Conservation (phyloP, 2,329 filamentous ascomycete genomes). For the Xylaria sp. region DNA sequence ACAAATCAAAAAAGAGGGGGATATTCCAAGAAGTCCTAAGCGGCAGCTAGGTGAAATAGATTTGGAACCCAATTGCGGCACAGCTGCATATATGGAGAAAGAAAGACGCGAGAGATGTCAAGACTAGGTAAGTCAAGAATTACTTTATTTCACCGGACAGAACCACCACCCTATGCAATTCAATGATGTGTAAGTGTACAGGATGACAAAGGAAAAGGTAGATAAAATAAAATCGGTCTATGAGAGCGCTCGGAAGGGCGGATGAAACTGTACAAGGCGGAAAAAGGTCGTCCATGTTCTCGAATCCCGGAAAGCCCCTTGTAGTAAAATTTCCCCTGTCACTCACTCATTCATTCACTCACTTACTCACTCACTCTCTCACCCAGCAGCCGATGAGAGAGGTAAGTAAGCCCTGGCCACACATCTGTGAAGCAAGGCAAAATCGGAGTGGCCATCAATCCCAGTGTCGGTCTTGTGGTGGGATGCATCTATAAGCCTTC, state of each 20-base stretch:
- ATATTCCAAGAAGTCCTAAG: slow-evolving; percentile 27
- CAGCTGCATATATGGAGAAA: slow-evolving; percentile 28
- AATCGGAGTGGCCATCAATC: slow-evolving; percentile 24
- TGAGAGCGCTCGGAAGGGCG: slow-evolving; percentile 42
- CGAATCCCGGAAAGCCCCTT: slow-evolving; percentile 27
- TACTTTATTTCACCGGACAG: slow-evolving; percentile 40
- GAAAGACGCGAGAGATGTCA: not conserved
- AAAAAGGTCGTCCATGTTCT: slow-evolving; percentile 33
- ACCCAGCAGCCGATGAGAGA: slow-evolving; percentile 21
- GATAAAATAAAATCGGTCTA: slow-evolving; percentile 41
- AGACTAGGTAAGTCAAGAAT: slow-evolving; percentile 29
- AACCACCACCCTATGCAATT: slow-evolving; percentile 43
- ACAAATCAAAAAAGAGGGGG: slow-evolving; percentile 23
- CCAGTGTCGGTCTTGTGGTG: slow-evolving; percentile 28
- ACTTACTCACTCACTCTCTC: slow-evolving; percentile 20
- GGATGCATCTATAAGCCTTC: slow-evolving; percentile 29
- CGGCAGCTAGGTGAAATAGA: slow-evolving; percentile 13
- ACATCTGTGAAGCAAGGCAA: slow-evolving; percentile 24
- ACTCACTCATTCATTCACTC: slow-evolving; percentile 18
- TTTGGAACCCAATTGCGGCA: slow-evolving; percentile 27
- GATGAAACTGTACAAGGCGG: slow-evolving; percentile 46
- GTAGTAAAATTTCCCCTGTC: slow-evolving; percentile 32
- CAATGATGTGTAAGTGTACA: slow-evolving; percentile 48
- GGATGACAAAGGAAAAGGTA: slow-evolving; percentile 45
- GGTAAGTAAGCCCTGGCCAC: slow-evolving; percentile 10